phyloP scores from a whole-genome alignment of 2,329 filamentous ascomycete genomes.

The Beauveria varroae region DNA sequence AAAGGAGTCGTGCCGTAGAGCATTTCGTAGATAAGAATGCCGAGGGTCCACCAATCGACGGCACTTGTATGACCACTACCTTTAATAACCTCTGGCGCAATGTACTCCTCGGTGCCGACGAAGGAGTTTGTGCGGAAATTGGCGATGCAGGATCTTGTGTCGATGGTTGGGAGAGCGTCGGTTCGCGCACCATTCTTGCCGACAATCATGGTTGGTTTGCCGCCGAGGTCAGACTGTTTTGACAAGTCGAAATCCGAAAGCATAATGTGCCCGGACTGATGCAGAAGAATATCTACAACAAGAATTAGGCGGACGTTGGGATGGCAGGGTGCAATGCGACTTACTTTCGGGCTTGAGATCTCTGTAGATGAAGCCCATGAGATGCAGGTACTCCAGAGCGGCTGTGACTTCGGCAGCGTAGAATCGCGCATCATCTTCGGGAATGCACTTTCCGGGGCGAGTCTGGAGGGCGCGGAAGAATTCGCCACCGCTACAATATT shows the following conservation, averaged over 20 bases:
- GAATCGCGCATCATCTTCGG: constrained; percentile 93
- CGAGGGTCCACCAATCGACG: constrained; percentile 98
- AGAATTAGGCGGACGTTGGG: constrained; percentile 5
- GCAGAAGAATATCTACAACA: constrained; percentile 76
- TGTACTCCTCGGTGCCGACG: constrained; percentile 97
- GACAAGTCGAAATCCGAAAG: constrained; percentile 97
- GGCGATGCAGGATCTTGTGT: constrained; percentile 95
- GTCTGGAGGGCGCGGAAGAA: constrained; percentile 97
- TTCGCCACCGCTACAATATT: constrained; percentile 97
- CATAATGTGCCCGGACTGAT: constrained; percentile 99
- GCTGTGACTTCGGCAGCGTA: constrained; percentile 97
- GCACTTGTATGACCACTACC: constrained; percentile 97
- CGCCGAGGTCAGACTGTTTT: constrained; percentile 93
- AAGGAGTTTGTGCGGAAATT: constrained; percentile 99
- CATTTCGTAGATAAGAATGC: constrained; percentile 98
- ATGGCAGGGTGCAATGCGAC: constrained; percentile 26
- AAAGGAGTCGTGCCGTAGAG: constrained; percentile 96
- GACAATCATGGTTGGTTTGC: constrained; percentile 96
- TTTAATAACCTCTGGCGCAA: constrained; percentile 97
- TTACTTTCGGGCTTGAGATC: constrained; percentile 96
- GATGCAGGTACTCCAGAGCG: constrained; percentile 88
- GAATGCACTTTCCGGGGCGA: constrained; percentile 91
- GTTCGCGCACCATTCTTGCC: constrained; percentile 82
- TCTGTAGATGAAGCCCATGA: constrained; percentile 99
- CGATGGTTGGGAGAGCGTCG: constrained; percentile 87